Conservation (phyloP, 2,329 filamentous ascomycete species). For the Cladobotryum protrusum region DNA sequence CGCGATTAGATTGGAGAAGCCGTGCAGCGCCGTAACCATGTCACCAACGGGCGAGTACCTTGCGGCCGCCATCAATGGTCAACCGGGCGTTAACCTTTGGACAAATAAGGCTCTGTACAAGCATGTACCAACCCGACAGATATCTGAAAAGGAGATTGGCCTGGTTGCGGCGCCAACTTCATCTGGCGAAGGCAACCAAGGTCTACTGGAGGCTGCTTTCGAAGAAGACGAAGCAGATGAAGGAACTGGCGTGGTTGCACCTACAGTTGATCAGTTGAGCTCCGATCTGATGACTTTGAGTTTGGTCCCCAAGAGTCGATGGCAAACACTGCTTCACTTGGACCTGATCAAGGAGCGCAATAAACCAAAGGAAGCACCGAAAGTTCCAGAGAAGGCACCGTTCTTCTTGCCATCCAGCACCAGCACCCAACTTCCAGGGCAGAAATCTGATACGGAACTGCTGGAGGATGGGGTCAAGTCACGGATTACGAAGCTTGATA, state of each 20-base stretch:
- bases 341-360: slow-evolving; percentile 91
- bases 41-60: slow-evolving; percentile 87
- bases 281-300: slow-evolving; percentile 81
- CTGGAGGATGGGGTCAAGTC: slow-evolving; percentile 47
- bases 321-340: slow-evolving; percentile 90
- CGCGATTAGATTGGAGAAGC: slow-evolving; percentile 70
- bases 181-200: slow-evolving; percentile 75
- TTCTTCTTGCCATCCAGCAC: slow-evolving; percentile 80
- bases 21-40: slow-evolving; percentile 81
- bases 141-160: slow-evolving; percentile 69
- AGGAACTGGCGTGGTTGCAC: slow-evolving; percentile 49
- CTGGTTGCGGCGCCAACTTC: slow-evolving; percentile 63
- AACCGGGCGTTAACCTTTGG: slow-evolving; percentile 89
- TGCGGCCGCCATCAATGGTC: slow-evolving; percentile 77
- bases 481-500: slow-evolving; percentile 63
- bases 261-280: slow-evolving; percentile 69
- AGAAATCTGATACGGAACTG: slow-evolving; percentile 25
- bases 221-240: slow-evolving; percentile 46
- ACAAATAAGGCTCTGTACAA: slow-evolving; percentile 89
- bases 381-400: slow-evolving; percentile 86
- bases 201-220: slow-evolving; percentile 70
- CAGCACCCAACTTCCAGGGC: slow-evolving; percentile 34
- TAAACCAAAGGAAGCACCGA: slow-evolving; percentile 86
- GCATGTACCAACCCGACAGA: slow-evolving; percentile 77
- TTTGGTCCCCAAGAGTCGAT: slow-evolving; percentile 80